phyloP scores from a whole-genome alignment of 23 red algal species.

The Gracilariopsis chorda region DNA sequence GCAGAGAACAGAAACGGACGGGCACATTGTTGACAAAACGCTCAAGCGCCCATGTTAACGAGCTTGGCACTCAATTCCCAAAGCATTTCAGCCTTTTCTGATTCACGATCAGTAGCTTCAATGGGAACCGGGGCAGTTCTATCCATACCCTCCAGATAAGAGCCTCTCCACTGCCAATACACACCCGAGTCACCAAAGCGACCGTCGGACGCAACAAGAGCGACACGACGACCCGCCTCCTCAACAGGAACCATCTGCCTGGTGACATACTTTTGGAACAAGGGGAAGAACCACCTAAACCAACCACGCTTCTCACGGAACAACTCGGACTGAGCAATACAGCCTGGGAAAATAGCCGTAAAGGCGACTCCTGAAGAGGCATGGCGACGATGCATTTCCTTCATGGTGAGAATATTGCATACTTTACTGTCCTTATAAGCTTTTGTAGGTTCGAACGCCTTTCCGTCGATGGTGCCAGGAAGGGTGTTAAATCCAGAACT shows the following conservation, averaged over 20 bases:
- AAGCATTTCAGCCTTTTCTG: constrained; percentile 69
- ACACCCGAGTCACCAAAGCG: constrained; percentile 67
- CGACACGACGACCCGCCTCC: constrained; percentile 77
- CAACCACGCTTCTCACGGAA: constrained; percentile 95
- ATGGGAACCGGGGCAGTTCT: constrained; percentile 59
- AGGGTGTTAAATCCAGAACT: constrained; percentile 35
- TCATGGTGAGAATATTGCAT: constrained; percentile 86
- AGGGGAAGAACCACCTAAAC: constrained; percentile 90
- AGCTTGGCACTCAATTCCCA: constrained; percentile 84
- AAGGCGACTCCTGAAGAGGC: constrained; percentile 59
- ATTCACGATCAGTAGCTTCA: constrained; percentile 61
- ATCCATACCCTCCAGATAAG: constrained; percentile 63
- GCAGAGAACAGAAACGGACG: neutral
- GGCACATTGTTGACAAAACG: neutral
- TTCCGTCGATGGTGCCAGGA: constrained; percentile 71
- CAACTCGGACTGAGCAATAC: constrained; percentile 74
- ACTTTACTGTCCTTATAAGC: constrained; percentile 96
- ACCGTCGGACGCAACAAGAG: constrained; percentile 63
- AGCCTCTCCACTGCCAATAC: constrained; percentile 90
- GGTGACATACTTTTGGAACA: constrained; percentile 91
- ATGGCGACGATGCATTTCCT: constrained; percentile 59
- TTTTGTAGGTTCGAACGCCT: constrained; percentile 89
- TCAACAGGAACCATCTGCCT: constrained; percentile 79
- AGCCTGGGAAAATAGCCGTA: constrained; percentile 83
- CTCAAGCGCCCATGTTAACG: constrained; percentile 18